phyloP scores from a whole-genome alignment of 805 yeast species.

The Zygosaccharomyces kombuchaensis region DNA sequence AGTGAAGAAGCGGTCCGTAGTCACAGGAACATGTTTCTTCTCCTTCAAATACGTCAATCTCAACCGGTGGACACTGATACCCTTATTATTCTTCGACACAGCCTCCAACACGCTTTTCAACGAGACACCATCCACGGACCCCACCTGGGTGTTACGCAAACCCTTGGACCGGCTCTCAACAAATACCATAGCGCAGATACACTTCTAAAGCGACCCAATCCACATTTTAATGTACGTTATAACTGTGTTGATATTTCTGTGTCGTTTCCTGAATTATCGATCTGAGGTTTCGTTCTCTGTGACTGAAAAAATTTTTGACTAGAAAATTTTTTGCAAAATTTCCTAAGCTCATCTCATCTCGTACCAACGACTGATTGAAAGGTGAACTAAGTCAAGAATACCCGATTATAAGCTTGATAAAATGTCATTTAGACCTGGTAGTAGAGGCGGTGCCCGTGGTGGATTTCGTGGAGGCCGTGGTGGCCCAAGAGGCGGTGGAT shows the following conservation, averaged over 20 bases:
- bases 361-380: background rate
- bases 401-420: constrained; percentile 6
- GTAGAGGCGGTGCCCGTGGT: constrained; percentile 56
- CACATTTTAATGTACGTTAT: background rate
- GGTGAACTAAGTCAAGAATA: background rate
- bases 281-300: constrained; percentile 1
- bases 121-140: constrained; percentile 29
- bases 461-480: constrained; percentile 30
- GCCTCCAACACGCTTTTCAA: constrained; percentile 42
- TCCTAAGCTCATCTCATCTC: constrained; percentile 18
- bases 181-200: background rate
- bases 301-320: constrained; percentile 6
- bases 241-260: background rate
- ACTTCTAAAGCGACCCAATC: background rate
- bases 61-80: constrained; percentile 47
- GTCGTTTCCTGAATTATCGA: background rate
- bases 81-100: constrained; percentile 42
- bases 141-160: constrained; percentile 45
- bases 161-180: constrained; percentile 60
- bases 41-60: constrained; percentile 46
- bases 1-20: constrained; percentile 25
- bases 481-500: constrained; percentile 46
- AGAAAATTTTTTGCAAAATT: constrained; percentile 6
- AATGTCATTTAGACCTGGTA: constrained; percentile 77
- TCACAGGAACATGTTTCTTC: constrained; percentile 33